A percentile compares a stretch with the other conserved stretches of the same genome.
Conservation (phyloP, 805 yeast species). For the Starmerella stigmatis region DNA sequence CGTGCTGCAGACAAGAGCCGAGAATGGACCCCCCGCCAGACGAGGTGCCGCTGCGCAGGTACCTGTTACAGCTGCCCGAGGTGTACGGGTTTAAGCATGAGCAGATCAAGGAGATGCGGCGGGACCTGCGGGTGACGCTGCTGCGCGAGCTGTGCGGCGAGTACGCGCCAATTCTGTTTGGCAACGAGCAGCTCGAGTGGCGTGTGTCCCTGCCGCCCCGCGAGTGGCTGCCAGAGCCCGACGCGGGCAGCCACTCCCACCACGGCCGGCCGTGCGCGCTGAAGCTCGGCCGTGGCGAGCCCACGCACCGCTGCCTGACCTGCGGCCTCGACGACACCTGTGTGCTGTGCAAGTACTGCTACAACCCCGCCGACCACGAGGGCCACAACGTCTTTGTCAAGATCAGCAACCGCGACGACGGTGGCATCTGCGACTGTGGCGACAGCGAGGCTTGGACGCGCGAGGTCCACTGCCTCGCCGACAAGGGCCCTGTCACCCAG, state of each 20-base stretch:
- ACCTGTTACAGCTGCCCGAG: conserved; percentile 24
- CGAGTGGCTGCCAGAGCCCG: conserved; percentile 23
- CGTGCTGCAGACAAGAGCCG: no score
- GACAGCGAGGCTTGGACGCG: conserved; percentile 74
- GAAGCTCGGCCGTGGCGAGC: conserved; percentile 66
- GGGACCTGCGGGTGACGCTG: conserved; percentile 34
- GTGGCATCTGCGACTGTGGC: conserved; percentile 85
- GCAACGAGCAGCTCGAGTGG: conserved; percentile 7
- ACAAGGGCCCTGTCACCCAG: conserved; percentile 25
- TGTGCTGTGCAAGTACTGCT: conserved; percentile 72
- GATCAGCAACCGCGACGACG: conserved; percentile 49
- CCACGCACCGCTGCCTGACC: conserved; percentile 64
- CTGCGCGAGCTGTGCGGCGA: conserved; percentile 36
- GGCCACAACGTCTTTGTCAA: conserved; percentile 63
- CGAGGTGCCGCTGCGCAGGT: background rate
- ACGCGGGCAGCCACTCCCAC: conserved; percentile 34
- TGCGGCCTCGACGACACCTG: conserved; percentile 76
- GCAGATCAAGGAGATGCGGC: conserved; percentile 23
- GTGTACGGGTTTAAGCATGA: conserved; percentile 25
- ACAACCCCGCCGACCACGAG: conserved; percentile 52
- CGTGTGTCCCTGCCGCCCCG: conserved; percentile 14
- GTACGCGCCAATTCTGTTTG: conserved; percentile 13
- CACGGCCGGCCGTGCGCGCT: conserved; percentile 63
- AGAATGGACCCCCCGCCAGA: conserved; percentile 1
- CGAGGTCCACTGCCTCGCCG: conserved; percentile 42